Percentiles rank a stretch among this genome's conserved stretches.
phyloP scores from a whole-genome alignment of 768 basidiomycete species.

The Boletus reticulatus region DNA sequence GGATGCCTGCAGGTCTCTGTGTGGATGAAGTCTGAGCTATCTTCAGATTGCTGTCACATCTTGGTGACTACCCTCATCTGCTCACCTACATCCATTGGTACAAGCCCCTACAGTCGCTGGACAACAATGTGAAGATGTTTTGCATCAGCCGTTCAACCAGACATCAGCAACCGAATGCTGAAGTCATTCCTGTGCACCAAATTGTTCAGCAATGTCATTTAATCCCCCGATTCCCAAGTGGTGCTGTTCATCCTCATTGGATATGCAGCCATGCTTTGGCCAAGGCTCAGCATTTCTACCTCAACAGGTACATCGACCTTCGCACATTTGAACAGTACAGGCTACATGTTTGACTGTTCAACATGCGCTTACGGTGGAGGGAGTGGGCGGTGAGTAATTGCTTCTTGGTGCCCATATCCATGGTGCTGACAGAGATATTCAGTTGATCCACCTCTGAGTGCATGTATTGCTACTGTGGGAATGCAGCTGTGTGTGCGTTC shows the following conservation, averaged over 20 bases:
- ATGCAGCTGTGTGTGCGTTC: too few species aligned
- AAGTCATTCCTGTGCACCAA: not conserved
- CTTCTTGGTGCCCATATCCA: too few species aligned
- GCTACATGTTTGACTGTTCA: too few species aligned
- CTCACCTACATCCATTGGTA: constrained; percentile 19
- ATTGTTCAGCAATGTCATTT: not conserved
- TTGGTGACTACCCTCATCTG: constrained; percentile 4
- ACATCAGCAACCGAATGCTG: not conserved
- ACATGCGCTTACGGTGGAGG: too few species aligned
- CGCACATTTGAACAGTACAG: too few species aligned
- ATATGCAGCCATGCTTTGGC: not conserved
- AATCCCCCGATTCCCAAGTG: not conserved
- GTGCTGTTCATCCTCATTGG: not conserved
- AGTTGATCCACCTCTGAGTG: too few species aligned
- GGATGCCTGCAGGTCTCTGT: not conserved
- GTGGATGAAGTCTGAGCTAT: constrained; percentile 27
- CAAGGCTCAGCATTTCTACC: too few species aligned
- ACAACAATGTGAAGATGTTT: not conserved
- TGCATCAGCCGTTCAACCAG: not conserved
- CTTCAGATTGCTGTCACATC: constrained; percentile 22
- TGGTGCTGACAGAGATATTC: too few species aligned
- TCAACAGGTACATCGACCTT: too few species aligned
- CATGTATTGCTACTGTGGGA: too few species aligned
- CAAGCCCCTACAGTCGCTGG: not conserved
- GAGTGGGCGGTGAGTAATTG: too few species aligned